phyloP scores from a whole-genome alignment of 768 basidiomycete genomes.

The Porpolomopsis calyptriformis region DNA sequence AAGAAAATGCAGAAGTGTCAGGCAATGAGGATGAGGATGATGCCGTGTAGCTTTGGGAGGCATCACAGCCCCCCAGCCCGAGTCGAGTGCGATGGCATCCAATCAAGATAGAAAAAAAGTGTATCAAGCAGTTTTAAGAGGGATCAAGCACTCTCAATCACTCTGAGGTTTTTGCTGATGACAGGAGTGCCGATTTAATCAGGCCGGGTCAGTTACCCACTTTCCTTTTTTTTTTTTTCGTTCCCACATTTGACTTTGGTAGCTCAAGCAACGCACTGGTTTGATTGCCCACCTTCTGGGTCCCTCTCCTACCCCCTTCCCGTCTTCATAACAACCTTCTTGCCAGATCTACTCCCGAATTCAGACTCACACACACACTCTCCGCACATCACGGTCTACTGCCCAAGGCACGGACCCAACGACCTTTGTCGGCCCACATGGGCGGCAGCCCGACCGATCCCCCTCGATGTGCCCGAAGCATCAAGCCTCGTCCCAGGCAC shows the following conservation, averaged over 20 bases:
- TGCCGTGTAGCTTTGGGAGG: too few relatives aligned
- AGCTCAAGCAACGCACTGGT: constrained; percentile 82
- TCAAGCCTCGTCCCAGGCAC: constrained; percentile 21
- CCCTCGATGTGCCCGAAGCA: constrained; percentile 58
- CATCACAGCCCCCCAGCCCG: too few relatives aligned
- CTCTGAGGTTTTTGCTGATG: constrained; percentile 35
- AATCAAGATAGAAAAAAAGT: too few relatives aligned
- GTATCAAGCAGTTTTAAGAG: too few relatives aligned
- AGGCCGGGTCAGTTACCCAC: constrained; percentile 47
- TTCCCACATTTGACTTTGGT: not conserved
- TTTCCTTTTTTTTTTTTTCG: not conserved
- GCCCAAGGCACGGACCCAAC: constrained; percentile 45
- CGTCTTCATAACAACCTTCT: not conserved
- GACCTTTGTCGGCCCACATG: constrained; percentile 58
- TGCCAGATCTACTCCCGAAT: constrained; percentile 61
- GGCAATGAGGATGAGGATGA: too few relatives aligned
- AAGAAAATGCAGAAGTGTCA: too few relatives aligned
- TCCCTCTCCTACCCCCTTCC: constrained; percentile 22
- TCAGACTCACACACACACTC: constrained; percentile 50
- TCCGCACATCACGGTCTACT: constrained; percentile 49
- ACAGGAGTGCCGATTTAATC: constrained; percentile 52
- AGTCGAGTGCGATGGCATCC: too few relatives aligned
- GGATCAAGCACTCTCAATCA: too few relatives aligned
- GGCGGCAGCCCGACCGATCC: constrained; percentile 71
- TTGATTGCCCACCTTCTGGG: constrained; percentile 75